Evolutionary conservation across 306 rosid genomes (phyloP), one percentile per base, ranked within the genome.

Genomic region (Phaseolus lunatus): DNA sequence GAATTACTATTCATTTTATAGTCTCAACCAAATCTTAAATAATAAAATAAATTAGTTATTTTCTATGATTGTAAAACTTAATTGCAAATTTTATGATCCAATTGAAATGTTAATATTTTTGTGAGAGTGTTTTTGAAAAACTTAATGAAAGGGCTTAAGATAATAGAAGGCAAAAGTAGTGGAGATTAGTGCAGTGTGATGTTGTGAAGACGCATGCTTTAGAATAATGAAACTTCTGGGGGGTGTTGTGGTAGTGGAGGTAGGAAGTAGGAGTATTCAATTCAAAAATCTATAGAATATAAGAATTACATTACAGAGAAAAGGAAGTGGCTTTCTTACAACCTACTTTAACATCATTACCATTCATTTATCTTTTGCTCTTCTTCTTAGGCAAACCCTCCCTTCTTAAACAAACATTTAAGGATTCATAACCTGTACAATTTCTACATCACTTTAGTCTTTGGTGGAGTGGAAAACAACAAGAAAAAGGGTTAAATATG

Each of bases 121-220:
- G 11, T 10, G 13, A 41, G 15, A 18, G 18, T 16, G 9, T 2
- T 58, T 14, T 14, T 3, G 2, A 63, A 62, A 64, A 37, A 64
- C 5, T n/a, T 18, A 7, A 66, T 20, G 6, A 45, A n/a, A 48
- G 20, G 56, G 29, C 53, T 53, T 26, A 59, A 76, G 70, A 16
- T 59, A 31, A 65, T 27, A 75, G 31, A 44, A 65, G 45, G 13
- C 54, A 22, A 56, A 19, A 15, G 5, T 59, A 44, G 16, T 49
- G 68, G 68, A 53, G 57, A 29, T 16, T 67, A 81, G 85, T 78
- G 85, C 10, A 70, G 73, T 66, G 16, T 81, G 79, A 78, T 81
- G 84, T 54, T 74, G 81, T 85, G 84, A 81, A 81, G 69, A 69
- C 79, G 88, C 83, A 62, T 85, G 84, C 72, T 53, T 72, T 35